phyloP scores from a whole-genome alignment of 768 basidiomycete species.

The Rhodosporidiobolus odoratus region DNA sequence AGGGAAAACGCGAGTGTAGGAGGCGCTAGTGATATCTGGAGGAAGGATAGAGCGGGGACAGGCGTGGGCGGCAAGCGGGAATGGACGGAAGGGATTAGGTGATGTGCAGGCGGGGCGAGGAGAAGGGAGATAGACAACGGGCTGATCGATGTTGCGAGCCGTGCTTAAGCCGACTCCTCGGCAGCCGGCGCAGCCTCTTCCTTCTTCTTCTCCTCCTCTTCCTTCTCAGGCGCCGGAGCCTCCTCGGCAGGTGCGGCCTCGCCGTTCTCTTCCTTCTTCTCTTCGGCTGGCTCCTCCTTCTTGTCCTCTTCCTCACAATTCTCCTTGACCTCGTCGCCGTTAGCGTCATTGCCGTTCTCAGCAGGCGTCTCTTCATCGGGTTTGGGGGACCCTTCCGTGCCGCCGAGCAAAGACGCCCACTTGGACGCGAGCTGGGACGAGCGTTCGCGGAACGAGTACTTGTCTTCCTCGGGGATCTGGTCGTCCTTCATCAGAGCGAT shows the following conservation, averaged over 20 bases:
- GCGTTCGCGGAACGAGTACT: conserved; percentile 48
- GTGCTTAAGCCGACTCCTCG: conserved; percentile 1
- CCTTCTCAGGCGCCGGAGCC: not conserved
- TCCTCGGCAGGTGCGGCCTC: conserved; percentile 2
- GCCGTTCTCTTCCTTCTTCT: conserved; percentile 27
- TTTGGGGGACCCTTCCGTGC: conserved; percentile 15
- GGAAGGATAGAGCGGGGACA: no score
- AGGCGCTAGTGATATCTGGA: no score
- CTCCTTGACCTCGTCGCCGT: conserved; percentile 8
- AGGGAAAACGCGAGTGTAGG: not conserved
- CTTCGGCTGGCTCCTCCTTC: conserved; percentile 19
- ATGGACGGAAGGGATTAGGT: not conserved
- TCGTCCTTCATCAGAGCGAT: conserved; percentile 53
- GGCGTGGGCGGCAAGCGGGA: no score
- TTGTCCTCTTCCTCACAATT: conserved; percentile 22
- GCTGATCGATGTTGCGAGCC: no score
- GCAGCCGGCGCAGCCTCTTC: not conserved
- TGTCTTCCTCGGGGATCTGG: conserved; percentile 46
- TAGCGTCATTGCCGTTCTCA: conserved; percentile 24
- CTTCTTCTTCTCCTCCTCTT: conserved; percentile 11
- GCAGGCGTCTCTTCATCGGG: conserved; percentile 7
- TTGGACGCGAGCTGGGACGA: conserved; percentile 46
- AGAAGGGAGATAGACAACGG: no score
- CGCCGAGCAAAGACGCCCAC: conserved; percentile 11
- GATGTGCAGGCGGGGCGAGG: not conserved